Base-by-base conservation (phyloP, 164 flowering plant genomes). In the Magnolia officinalis region DNA sequence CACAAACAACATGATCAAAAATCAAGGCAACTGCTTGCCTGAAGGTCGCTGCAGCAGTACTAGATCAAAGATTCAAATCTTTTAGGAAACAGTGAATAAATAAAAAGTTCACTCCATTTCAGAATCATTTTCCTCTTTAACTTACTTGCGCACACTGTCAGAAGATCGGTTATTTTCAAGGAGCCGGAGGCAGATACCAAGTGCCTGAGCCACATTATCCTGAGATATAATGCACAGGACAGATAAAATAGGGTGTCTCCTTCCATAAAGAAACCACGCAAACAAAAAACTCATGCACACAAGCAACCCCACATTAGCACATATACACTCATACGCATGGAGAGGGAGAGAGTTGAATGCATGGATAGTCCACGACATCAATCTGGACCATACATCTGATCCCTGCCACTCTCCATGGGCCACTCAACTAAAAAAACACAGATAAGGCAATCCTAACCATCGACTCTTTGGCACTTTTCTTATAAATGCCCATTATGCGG, bases 41-140 rank as follows among this genome's bases (percentile, higher is more conserved):
- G 84, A 96, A 96, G 75, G 99, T 96, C 76, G 99, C 99, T 76
- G 99, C 99, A 74, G 99, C 97, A 80, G 99, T 96, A 80, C 99
- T 96, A 84, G 29, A 83, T 72, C 67, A 76, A 78, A 74, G 69
- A 75, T 63, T 71, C 29, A 82, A 69, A 67, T 50, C 31, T 37
- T 37, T 26, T n/a, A 73, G 74, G 50, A 78, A 70, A 63, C 8
- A 37, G 1, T 20, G 45, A 68, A 69, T n/a, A 31, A 8, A 16
- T 29, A 50, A 50, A 67, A 19, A 67, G n/a, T 26, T 37, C 68
- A 58, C 23, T 72, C 19, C 9, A 13, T 4, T n/a, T 14, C 74
- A 23, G 8, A 20, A 59, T 50, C 19, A 74, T 51, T 67, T 45
- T 31, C 67, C 51, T 29, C 63, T 20, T 75, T 49, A 67, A 80